Evolutionary conservation across 345 rosid species (phyloP).

Genomic region (Trapa bicornis): DNA sequence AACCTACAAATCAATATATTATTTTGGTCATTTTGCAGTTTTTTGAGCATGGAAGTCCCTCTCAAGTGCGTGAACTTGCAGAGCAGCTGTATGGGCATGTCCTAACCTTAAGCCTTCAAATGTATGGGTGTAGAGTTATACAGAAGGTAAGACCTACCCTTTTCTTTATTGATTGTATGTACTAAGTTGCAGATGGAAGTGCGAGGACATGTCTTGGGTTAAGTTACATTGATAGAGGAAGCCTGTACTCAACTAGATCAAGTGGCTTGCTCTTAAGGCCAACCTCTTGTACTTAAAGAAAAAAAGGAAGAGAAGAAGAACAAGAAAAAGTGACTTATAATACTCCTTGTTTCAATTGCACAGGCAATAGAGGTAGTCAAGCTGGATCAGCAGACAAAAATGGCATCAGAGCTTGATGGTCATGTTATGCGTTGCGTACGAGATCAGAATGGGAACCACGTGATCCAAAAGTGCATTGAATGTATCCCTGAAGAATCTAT

Average conservation of each 20-base stretch:
- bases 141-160: constrained; percentile 52
- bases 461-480: constrained; percentile 93
- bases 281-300: neutral
- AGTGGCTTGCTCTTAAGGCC: neutral
- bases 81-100: constrained; percentile 75
- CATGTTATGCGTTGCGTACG: constrained; percentile 90
- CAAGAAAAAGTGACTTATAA: neutral
- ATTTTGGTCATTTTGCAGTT: constrained; percentile 25
- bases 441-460: constrained; percentile 98
- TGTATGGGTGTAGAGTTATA: constrained; percentile 97
- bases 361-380: constrained; percentile 93
- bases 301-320: neutral
- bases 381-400: constrained; percentile 72
- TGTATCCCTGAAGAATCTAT: constrained; percentile 85
- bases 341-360: constrained; percentile 2
- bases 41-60: constrained; percentile 85
- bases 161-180: neutral
- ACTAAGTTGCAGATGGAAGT: neutral
- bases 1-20: neutral
- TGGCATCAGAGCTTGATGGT: constrained; percentile 91
- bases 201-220: neutral
- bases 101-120: constrained; percentile 79
- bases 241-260: neutral
- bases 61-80: constrained; percentile 76
- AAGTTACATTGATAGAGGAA: neutral